Evolutionary conservation across 305 asterid species (phyloP), one percentile per base, ranked within the genome.

Genomic region (Fraxinus platypoda): DNA sequence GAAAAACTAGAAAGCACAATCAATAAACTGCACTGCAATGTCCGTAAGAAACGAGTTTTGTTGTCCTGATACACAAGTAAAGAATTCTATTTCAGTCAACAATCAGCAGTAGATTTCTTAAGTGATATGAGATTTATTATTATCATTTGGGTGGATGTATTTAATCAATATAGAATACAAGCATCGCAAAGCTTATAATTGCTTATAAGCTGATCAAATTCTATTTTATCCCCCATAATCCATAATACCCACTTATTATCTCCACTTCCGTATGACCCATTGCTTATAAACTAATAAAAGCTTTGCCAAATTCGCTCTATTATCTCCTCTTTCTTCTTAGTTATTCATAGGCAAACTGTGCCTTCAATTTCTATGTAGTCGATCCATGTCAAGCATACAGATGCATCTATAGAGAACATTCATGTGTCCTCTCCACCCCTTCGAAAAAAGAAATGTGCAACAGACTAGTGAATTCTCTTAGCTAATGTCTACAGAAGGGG

Each of bases 401-500:
- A 23, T 62, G 72, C 33, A 9, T 25, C 72, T 23, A 23, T 62
- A 25, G 33, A 23, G 33, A 62, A 23, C 30, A 62, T 62, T 62
- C 72, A 23, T 41, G 77, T 46, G 73, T 41, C 73, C 25, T 19
- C 54, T 15, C 9, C 64, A 41, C 13, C 71, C 33, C 49, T 70
- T 64, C 23, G 25, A 52, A 52, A 70, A 83, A n/a, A 79, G 2
- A 73, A 35, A 70, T 70, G 54, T 68, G 85, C 80, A 77, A 77
- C 41, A 46, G 76, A 77, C 15, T 74, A 68, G 72, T 46, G 84
- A 43, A 54, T 37, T 23, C 26, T 70, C 6, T 80, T 59, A 76
- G 34, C 70, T 38, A 30, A 34, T 43, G 70, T 80, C 81, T 49
- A 57, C 9, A 87, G 13, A 43, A 46, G 85, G 35, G 64, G 64